Evolutionary conservation across 2,329 filamentous ascomycete genomes (phyloP), one percentile per base, ranked within the genome.

Genomic region (Sordariomycetes sp.): DNA sequence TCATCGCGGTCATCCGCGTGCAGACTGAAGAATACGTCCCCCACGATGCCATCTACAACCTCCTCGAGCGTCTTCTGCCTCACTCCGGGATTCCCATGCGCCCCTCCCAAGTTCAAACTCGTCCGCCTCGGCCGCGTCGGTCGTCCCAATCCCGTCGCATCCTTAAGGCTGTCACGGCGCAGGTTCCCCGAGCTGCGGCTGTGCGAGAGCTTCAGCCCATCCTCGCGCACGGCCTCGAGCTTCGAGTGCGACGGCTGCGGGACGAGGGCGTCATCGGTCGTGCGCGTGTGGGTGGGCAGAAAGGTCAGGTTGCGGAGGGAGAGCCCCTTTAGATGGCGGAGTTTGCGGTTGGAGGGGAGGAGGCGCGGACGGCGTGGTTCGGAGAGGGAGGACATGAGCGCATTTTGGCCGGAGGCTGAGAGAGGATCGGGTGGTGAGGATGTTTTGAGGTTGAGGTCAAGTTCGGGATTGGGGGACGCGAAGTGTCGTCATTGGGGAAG

Each of bases 21-120:
- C 33, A 95, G 53, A 3, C 86, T 84, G 56, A 94, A 92, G 68
- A 94, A 95, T 12, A 81, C 79, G 58, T 95, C 83, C n/a, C 81
- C 86, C 58, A 92, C 79, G 33, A 76, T 71, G 46, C 69, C 74
- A 34, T 79, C 75, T 19, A 83, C 75, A 7, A 85, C 72, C 43
- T 79, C 70, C 54, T 92, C 83, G 27, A 94, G 63, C 51, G 79
- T 81, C 55, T 77, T 78, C 63, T 94, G 87, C 35, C 86, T 58
- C 18, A 63, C 59, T 4, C 58, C 40, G 1, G 68, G 67, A 31
- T 49, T 70, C 11, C 57, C 55, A 28, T 62, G 60, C 33, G 61
- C 61, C 17, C 21, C 15, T 8, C 32, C 28, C n/a, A 72, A 48
- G 29, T 60, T 68, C 20, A 68, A 59, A 49, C 71, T 73, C 21